Evolutionary conservation across 768 basidiomycete species (phyloP).

Genomic region (Filobasidium wieringae): DNA sequence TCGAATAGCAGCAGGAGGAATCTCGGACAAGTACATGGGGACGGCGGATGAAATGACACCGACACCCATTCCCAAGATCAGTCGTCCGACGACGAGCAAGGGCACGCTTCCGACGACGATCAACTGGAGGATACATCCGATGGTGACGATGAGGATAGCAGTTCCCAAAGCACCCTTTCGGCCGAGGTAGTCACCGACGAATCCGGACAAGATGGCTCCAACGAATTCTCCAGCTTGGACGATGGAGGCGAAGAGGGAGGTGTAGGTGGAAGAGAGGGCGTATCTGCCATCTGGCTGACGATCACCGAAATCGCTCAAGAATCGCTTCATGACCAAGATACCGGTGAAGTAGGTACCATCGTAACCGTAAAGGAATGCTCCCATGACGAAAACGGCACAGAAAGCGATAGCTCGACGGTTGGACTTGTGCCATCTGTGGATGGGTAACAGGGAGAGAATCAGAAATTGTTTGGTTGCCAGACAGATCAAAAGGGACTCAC

Average conservation of each 20-base stretch:
- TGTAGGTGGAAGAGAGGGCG: constrained; percentile 18
- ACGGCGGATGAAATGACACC: constrained; percentile 32
- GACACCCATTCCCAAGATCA: constrained; percentile 35
- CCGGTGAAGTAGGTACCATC: constrained; percentile 36
- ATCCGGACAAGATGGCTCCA: constrained; percentile 33
- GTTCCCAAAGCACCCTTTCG: constrained; percentile 31
- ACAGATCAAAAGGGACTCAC: no score
- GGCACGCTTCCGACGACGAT: constrained; percentile 17
- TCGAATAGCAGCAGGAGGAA: constrained; percentile 36
- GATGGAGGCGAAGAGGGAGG: constrained; percentile 31
- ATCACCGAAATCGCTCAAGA: constrained; percentile 25
- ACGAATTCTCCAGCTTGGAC: constrained; percentile 39
- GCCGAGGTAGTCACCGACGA: constrained; percentile 33
- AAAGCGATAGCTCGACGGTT: constrained; percentile 10
- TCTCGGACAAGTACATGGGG: constrained; percentile 38
- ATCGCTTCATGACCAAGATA: constrained; percentile 23
- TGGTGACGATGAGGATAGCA: constrained; percentile 27
- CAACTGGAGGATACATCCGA: constrained; percentile 31
- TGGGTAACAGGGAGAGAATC: neutral
- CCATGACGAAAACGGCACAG: constrained; percentile 13
- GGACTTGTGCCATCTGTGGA: constrained; percentile 11
- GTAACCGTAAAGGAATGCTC: constrained; percentile 21
- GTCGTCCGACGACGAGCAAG: constrained; percentile 32
- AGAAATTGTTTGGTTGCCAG: no score
- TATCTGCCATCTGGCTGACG: constrained; percentile 1